Conservation (phyloP, 202 grass and related monocot genomes). For the Elaeis oleifera region DNA sequence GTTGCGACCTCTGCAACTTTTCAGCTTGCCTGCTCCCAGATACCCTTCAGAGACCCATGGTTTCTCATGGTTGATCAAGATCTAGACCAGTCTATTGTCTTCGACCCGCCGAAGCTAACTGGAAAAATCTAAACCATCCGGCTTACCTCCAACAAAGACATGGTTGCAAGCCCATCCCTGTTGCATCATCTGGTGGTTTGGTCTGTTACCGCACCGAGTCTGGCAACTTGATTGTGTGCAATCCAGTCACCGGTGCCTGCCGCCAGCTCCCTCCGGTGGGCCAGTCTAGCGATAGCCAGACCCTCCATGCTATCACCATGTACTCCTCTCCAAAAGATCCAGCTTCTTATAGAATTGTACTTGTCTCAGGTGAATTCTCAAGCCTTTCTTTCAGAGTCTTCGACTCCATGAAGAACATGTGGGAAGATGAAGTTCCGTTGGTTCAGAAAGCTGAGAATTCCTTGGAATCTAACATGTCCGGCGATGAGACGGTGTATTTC, state of each 20-base stretch:
- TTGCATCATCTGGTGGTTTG: constrained; percentile 56
- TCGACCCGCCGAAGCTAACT: constrained; percentile 44
- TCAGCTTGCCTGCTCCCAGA: constrained; percentile 43
- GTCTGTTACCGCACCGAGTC: constrained; percentile 48
- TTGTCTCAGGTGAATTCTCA: constrained; percentile 53
- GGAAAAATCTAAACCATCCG: constrained; percentile 22
- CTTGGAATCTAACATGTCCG: constrained; percentile 4
- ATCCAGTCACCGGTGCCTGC: constrained; percentile 55
- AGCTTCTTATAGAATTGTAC: constrained; percentile 39
- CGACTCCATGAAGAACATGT: constrained; percentile 35
- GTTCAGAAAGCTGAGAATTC: constrained; percentile 19
- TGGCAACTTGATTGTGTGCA: constrained; percentile 40
- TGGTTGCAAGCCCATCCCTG: constrained; percentile 29
- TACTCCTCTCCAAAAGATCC: constrained; percentile 24
- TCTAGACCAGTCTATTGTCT: constrained; percentile 23
- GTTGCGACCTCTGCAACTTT: constrained; percentile 47
- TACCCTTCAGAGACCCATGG: constrained; percentile 48
- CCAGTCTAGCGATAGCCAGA: neutral
- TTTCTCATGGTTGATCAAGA: constrained; percentile 72
- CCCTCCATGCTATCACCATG: constrained; percentile 66
- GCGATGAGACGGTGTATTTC: constrained; percentile 47
- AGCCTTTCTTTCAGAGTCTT: constrained; percentile 59
- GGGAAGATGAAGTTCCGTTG: constrained; percentile 37
- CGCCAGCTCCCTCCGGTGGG: constrained; percentile 37
- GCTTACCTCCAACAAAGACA: neutral